phyloP scores from a whole-genome alignment of 169 alveolate species.

The Eimeria acervulina region DNA sequence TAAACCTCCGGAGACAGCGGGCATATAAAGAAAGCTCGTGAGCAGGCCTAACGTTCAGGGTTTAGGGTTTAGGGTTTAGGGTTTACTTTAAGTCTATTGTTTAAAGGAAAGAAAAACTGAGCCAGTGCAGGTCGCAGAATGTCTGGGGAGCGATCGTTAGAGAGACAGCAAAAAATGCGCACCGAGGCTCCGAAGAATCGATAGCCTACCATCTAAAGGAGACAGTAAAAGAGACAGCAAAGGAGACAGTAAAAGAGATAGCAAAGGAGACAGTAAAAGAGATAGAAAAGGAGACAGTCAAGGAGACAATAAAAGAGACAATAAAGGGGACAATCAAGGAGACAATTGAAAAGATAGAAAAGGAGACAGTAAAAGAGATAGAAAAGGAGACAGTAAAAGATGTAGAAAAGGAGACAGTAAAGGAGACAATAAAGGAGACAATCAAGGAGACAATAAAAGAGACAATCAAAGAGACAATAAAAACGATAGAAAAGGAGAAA shows the following conservation, averaged over 20 bases:
- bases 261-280: no score
- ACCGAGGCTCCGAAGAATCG: conserved; percentile 58
- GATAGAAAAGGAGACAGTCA: no score
- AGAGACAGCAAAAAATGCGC: neutral
- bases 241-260: no score
- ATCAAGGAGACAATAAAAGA: no score
- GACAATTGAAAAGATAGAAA: neutral
- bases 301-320: no score
- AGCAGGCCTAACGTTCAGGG: neutral
- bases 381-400: neutral
- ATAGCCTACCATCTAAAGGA: conserved; percentile 55
- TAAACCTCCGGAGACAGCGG: no score
- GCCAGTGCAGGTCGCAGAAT: conserved; percentile 41
- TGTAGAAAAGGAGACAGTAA: neutral
- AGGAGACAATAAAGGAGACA: neutral
- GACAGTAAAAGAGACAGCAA: neutral
- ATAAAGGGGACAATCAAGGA: neutral
- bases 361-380: neutral
- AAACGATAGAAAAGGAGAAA: neutral
- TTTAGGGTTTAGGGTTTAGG: neutral
- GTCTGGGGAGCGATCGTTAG: neutral
- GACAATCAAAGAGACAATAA: no score
- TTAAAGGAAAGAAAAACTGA: conserved; percentile 49
- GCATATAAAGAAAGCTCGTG: neutral
- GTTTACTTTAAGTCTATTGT: conserved; percentile 70